Percentiles rank a stretch among this genome's conserved stretches.
Conservation (phyloP, 164 flowering plant genomes). For the Sextonia rubra region DNA sequence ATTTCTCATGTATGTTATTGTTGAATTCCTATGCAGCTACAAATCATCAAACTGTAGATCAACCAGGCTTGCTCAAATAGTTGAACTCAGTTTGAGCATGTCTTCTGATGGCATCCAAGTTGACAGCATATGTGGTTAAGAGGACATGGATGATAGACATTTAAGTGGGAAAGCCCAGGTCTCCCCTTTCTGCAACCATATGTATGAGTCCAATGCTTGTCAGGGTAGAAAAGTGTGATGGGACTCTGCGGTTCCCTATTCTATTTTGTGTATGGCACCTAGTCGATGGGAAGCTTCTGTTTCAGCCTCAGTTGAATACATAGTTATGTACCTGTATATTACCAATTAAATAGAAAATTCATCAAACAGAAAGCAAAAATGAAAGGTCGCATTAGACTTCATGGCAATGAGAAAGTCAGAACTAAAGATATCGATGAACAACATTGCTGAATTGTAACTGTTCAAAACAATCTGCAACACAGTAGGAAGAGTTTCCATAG, state of each 20-base stretch:
- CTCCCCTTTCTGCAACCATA: neutral
- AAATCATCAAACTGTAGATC: constrained; percentile 16
- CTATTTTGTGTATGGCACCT: neutral
- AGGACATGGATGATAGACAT: neutral
- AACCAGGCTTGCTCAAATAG: constrained; percentile 7
- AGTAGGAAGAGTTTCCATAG: too few relatives aligned
- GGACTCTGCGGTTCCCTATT: neutral
- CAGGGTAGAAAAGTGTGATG: neutral
- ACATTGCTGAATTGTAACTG: too few relatives aligned
- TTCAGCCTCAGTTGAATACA: neutral
- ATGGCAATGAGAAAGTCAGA: too few relatives aligned
- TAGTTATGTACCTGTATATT: too few relatives aligned
- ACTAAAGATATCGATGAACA: too few relatives aligned
- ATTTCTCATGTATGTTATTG: constrained; percentile 79
- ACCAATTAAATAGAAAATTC: too few relatives aligned
- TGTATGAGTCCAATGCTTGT: neutral
- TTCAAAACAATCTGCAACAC: too few relatives aligned
- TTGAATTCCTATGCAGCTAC: constrained; percentile 48
- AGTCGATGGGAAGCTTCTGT: neutral
- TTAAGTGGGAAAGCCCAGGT: neutral
- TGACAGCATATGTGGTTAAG: neutral
- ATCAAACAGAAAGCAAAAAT: too few relatives aligned
- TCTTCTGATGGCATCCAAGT: constrained; percentile 7
- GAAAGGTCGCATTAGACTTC: too few relatives aligned
- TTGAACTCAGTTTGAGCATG: constrained; percentile 11